phyloP scores from a whole-genome alignment of 2,329 filamentous ascomycete genomes.

The Salinomyces thailandicus region DNA sequence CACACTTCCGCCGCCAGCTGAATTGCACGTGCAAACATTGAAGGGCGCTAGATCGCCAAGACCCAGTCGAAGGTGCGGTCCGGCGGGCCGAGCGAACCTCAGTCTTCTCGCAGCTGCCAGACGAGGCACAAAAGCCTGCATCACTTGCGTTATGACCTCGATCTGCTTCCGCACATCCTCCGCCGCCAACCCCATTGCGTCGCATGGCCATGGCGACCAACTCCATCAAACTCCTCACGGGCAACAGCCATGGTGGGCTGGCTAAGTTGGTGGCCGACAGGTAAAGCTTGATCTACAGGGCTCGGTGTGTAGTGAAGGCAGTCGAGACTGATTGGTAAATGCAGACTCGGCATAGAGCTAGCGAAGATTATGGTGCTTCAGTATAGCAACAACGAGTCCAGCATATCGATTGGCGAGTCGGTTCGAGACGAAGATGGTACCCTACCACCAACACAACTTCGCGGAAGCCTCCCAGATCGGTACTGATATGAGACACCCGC shows the following conservation, averaged over 20 bases:
- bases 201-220: conserved; percentile 52
- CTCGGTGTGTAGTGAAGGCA: not conserved
- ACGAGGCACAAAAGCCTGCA: not conserved
- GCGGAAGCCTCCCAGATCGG: not conserved
- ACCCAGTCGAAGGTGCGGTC: conserved; percentile 4
- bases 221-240: conserved; percentile 64
- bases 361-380: conserved; percentile 72
- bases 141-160: conserved; percentile 5
- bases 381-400: conserved; percentile 79
- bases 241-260: conserved; percentile 63
- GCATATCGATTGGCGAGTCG: conserved; percentile 88
- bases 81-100: not conserved
- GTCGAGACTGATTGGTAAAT: not conserved
- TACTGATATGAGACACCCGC: conserved; percentile 2
- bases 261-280: conserved; percentile 58
- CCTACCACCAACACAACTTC: conserved; percentile 7
- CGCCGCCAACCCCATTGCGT: conserved; percentile 1
- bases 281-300: conserved; percentile 31
- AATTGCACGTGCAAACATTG: too few relatives aligned
- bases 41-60: conserved; percentile 1
- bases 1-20: too few relatives aligned
- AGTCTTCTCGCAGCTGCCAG: not conserved
- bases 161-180: conserved; percentile 1
- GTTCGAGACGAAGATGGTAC: conserved; percentile 90
- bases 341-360: conserved; percentile 63